Base-by-base conservation (phyloP, 2,329 filamentous ascomycete genomes). In the Colletotrichum viniferum region DNA sequence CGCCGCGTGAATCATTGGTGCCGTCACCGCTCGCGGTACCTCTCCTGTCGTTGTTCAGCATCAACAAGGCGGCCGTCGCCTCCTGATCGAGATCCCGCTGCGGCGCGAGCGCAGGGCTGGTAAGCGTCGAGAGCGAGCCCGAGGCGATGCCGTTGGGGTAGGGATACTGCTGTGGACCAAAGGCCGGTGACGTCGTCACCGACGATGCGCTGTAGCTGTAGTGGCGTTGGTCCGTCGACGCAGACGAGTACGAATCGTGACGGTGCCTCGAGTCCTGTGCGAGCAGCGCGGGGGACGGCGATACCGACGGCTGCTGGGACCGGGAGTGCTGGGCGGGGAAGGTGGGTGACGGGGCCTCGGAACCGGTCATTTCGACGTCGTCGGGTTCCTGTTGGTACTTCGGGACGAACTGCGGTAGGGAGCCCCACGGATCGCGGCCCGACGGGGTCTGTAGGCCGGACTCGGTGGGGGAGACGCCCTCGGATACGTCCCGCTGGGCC, bases 31-130 rank as follows among this genome's bases (percentile, higher is more conserved):
- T 72, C n/a, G 71, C 62, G 13, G 85, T 86, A 48, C 88, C 88
- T 43, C 95, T 89, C 55, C 95, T 90, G 82, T 97, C 95, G 69
- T 89, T 92, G 78, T 96, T 97, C 74, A 98, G 87, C 96, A 98
- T 98, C 82, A 98, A 84, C 79, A 98, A 83, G 4, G 96, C 96
- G 14, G 95, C 93, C 9, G 95, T 97, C 2, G 95, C 96, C 82
- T 97, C 95, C 76, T 96, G 93, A 77, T 94, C 92, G 6, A 91
- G 80, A 65, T 92, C 90, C 24, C 72, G 55, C 80, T 91, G 89
- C 1, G 91, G 90, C 24, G 85, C 81, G 60, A 93, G 82, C 9
- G 88, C 88, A 2, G 91, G 91, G 77, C 91, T 92, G 7, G 92
- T 92, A 74, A 92, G 81, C 1, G 89, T 86, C 64, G 89, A 93